These are phyloP conservation scores for Cytospora paraplurivora DNA, from an alignment of 2,329 filamentous ascomycete genomes.

Conservation along the genomic window DNA sequence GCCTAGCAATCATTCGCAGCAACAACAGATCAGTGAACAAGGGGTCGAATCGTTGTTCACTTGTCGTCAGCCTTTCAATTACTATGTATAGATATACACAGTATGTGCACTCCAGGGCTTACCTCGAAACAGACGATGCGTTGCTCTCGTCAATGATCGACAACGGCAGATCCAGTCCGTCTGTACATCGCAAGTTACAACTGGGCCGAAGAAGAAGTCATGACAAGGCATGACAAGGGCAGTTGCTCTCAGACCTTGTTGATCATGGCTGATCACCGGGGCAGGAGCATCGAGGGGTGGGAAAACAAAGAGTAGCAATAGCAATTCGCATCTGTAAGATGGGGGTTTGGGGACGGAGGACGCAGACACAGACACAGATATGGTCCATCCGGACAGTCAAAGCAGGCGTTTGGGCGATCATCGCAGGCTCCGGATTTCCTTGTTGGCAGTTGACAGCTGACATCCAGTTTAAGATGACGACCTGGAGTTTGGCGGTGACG, in stretches of 20 bases:
- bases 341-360: background rate
- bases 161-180: slow-evolving; percentile 22
- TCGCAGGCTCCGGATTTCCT: background rate
- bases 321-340: background rate
- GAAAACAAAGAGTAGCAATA: background rate
- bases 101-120: background rate
- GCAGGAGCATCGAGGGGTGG: background rate
- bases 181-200: slow-evolving; percentile 6
- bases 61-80: slow-evolving; percentile 3
- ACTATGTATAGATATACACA: background rate
- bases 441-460: background rate
- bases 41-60: background rate
- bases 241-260: background rate
- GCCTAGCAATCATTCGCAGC: too few relatives aligned
- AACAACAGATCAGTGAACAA: too few relatives aligned
- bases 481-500: slow-evolving; percentile 16
- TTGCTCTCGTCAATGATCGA: slow-evolving; percentile 12
- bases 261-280: background rate
- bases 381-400: too few relatives aligned
- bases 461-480: background rate
- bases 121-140: slow-evolving; percentile 18
- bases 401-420: background rate
- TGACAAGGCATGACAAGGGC: slow-evolving; percentile 8
- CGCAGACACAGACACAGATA: too few relatives aligned
- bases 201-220: background rate